Conservation (phyloP, 257 asterid genomes). For the Solanum etuberosum region DNA sequence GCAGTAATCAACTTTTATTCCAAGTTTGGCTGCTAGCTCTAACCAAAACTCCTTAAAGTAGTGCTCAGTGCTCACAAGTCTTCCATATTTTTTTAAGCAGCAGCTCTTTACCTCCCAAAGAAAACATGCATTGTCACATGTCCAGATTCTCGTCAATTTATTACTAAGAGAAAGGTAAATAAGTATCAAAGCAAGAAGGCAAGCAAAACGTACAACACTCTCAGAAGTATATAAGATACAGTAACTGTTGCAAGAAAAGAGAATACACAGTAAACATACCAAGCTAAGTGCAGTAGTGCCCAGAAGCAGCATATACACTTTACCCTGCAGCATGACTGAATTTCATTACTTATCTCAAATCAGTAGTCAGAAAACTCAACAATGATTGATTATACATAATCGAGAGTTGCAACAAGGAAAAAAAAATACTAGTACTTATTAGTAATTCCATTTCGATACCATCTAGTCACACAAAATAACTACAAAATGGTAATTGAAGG, state of each 20-base stretch:
- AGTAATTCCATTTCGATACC: not conserved
- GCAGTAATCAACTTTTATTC: not conserved
- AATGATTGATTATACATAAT: not conserved
- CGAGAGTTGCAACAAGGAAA: not conserved
- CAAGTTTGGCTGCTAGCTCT: not conserved
- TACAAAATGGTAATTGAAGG: not conserved
- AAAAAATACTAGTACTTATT: not conserved
- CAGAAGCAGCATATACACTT: slow-evolving; percentile 64
- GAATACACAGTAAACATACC: slow-evolving; percentile 25
- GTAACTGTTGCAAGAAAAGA: not conserved
- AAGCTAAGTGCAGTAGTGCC: slow-evolving; percentile 85
- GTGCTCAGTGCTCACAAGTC: not conserved
- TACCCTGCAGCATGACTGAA: slow-evolving; percentile 41
- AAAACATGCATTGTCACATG: not conserved
- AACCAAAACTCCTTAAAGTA: not conserved
- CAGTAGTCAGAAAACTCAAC: not conserved
- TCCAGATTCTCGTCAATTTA: not conserved
- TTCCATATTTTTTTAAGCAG: not conserved
- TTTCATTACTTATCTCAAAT: not conserved
- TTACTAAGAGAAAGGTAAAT: not conserved
- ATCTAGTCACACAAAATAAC: not conserved
- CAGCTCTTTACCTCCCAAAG: not conserved
- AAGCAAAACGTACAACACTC: not conserved
- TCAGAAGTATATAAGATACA: not conserved
- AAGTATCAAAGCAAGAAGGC: not conserved